phyloP scores from a whole-genome alignment of 2,329 filamentous ascomycete species.

The Anthostomella pinea region DNA sequence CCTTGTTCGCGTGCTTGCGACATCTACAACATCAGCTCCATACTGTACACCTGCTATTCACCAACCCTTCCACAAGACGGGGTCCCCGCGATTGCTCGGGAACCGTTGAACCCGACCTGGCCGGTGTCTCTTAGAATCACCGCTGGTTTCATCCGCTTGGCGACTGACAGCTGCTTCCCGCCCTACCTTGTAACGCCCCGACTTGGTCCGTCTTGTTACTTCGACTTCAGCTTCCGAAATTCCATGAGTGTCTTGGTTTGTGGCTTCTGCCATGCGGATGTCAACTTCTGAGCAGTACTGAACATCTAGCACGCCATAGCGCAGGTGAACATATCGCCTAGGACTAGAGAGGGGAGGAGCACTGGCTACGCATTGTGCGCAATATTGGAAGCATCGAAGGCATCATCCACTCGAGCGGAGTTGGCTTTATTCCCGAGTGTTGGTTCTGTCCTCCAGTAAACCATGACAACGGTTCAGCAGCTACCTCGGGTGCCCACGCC shows the following conservation, averaged over 20 bases:
- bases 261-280: neutral
- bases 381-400: neutral
- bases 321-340: neutral
- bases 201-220: too few relatives aligned
- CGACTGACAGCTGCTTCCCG: too few relatives aligned
- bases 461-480: slow-evolving; percentile 44
- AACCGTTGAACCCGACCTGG: too few relatives aligned
- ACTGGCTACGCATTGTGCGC: neutral
- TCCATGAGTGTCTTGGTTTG: neutral
- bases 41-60: too few relatives aligned
- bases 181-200: too few relatives aligned
- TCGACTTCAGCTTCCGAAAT: neutral
- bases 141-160: too few relatives aligned
- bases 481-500: slow-evolving; percentile 50
- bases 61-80: too few relatives aligned
- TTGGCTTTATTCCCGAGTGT: slow-evolving; percentile 6
- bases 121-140: too few relatives aligned
- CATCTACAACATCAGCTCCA: too few relatives aligned
- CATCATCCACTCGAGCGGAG: slow-evolving; percentile 1
- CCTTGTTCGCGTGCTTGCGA: slow-evolving; percentile 1
- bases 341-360: neutral
- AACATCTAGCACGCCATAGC: neutral
- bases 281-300: neutral
- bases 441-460: slow-evolving; percentile 5
- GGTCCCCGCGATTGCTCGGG: too few relatives aligned